phyloP scores from a whole-genome alignment of 2,329 filamentous ascomycete species.

The Stagonosporopsis tanaceti region DNA sequence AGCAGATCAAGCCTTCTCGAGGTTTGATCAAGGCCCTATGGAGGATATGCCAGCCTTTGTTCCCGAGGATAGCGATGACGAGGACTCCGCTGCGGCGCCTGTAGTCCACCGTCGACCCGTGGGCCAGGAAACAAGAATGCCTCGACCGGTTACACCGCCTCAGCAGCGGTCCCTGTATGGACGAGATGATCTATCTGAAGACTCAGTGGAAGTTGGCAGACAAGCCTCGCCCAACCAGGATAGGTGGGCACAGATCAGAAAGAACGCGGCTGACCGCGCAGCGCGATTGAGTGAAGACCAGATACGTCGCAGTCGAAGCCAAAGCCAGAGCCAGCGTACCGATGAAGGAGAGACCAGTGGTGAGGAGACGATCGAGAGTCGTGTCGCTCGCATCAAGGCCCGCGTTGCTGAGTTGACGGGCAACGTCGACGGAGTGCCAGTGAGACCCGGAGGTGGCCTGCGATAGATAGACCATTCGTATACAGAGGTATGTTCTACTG shows the following conservation, averaged over 20 bases:
- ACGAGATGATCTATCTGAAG: slow-evolving; percentile 51
- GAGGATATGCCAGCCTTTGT: slow-evolving; percentile 85
- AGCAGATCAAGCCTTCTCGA: slow-evolving; percentile 68
- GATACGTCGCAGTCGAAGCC: slow-evolving; percentile 61
- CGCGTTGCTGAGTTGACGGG: slow-evolving; percentile 93
- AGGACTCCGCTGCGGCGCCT: slow-evolving; percentile 28
- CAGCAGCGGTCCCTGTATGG: slow-evolving; percentile 26
- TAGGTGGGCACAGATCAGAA: slow-evolving; percentile 94
- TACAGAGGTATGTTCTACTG: slow-evolving; percentile 4
- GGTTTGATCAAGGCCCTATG: slow-evolving; percentile 89
- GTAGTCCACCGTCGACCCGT: slow-evolving; percentile 33
- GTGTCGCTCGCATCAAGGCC: slow-evolving; percentile 96
- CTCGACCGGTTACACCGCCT: slow-evolving; percentile 25
- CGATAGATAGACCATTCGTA: slow-evolving; percentile 2
- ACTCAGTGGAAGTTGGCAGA: slow-evolving; percentile 50
- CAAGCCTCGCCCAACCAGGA: slow-evolving; percentile 64
- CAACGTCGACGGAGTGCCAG: slow-evolving; percentile 42
- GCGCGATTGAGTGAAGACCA: slow-evolving; percentile 72
- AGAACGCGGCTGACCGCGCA: slow-evolving; percentile 88
- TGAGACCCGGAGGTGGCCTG: slow-evolving; percentile 17
- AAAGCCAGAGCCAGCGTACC: slow-evolving; percentile 64
- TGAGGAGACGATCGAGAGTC: slow-evolving; percentile 96
- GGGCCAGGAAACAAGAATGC: slow-evolving; percentile 19
- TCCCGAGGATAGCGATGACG: slow-evolving; percentile 57
- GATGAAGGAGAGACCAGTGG: slow-evolving; percentile 92